Base-by-base conservation (phyloP, 164 flowering plant genomes). In the Chloranthus sessilifolius region DNA sequence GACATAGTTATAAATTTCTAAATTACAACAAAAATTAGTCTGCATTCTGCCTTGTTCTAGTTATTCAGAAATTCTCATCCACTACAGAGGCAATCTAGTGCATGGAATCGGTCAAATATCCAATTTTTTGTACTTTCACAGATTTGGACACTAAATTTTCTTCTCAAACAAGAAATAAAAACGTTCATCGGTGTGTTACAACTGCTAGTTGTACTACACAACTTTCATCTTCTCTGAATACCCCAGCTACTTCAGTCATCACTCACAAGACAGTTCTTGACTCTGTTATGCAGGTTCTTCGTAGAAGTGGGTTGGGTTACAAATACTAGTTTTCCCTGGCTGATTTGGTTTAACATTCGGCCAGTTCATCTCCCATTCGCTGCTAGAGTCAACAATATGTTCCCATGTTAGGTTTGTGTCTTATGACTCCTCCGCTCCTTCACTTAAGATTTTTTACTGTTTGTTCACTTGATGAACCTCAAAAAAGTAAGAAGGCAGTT, bases 231-330 rank as follows among this genome's bases (percentile, higher is more conserved):
- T 50, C 43, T 36, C 43, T 21, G 15, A 38, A 26, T 45, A 45
- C 11, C 26, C 31, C n/a, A n/a, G n/a, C n/a, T n/a, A 38, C 19
- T 25, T 36, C 43, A 37, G n/a, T 19, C 24, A 7, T 37, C 43
- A 37, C 55, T 51, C 43, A 51, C 37, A 35, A 34, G 53, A 34
- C 24, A 25, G 31, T 33, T 49, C 41, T 38, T 51, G 43, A 24
- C 43, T 35, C 55, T 51, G 49, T 45, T 22, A 36, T 51, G 55
- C 55, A 51, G 55, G 55, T 51, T 37, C 12, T 7, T 30, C 38
- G 31, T 22, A 24, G 17, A 30, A 37, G 21, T 38, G 17, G 17
- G 44, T 21, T 36, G 43, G 37, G 21, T 5, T 16, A 9, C 28
- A 43, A n/a, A 15, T 19, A 22, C 28, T 19, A 22, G 14, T 24